Conservation (phyloP, 2,329 filamentous ascomycete genomes). For the Sphaerulina vaccinii region DNA sequence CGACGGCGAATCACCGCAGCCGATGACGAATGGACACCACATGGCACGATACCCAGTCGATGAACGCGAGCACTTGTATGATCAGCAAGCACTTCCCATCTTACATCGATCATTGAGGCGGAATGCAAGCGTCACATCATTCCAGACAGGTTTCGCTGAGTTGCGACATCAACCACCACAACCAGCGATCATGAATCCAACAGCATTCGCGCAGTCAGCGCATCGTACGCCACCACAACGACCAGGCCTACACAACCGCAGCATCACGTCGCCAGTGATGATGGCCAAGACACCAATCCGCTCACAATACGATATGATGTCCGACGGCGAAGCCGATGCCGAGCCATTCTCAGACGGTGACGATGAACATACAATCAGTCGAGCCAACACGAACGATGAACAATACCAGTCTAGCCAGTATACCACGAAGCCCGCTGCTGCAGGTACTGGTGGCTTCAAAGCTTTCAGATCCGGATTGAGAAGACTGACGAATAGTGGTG, state of each 20-base stretch:
- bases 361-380: constrained; percentile 59
- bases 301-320: constrained; percentile 62
- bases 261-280: constrained; percentile 75
- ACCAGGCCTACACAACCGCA: constrained; percentile 74
- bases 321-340: constrained; percentile 69
- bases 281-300: constrained; percentile 47
- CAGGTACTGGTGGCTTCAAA: constrained; percentile 40
- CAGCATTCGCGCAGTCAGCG: constrained; percentile 48
- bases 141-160: constrained; percentile 87
- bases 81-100: constrained; percentile 88
- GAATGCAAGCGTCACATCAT: constrained; percentile 70
- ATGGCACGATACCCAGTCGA: constrained; percentile 26
- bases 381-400: constrained; percentile 35
- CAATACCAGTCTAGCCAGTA: constrained; percentile 21
- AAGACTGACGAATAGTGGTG: constrained; percentile 59
- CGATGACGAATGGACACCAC: constrained; percentile 12
- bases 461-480: constrained; percentile 57
- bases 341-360: constrained; percentile 81
- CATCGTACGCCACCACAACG: constrained; percentile 42
- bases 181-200: constrained; percentile 55
- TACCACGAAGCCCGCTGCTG: constrained; percentile 33
- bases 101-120: constrained; percentile 75
- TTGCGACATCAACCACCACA: constrained; percentile 53
- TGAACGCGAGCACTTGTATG: constrained; percentile 78
- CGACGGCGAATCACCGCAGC: constrained; percentile 34